A percentile compares a stretch with the other conserved stretches of the same genome.
phyloP scores from a whole-genome alignment of 495 filamentous ascomycete genomes.

The Penicillium argentinense region DNA sequence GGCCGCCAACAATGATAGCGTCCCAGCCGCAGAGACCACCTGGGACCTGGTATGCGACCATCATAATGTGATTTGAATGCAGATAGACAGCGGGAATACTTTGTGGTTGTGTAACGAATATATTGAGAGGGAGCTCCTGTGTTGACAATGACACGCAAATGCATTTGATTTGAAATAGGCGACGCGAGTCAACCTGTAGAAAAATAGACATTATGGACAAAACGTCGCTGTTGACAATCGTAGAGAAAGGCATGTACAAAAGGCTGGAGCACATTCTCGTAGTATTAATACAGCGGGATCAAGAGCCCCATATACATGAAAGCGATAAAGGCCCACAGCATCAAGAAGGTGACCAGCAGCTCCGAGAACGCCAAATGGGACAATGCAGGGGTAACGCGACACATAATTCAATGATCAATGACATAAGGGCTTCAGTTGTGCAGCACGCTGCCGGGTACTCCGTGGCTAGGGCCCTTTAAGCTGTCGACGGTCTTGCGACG shows the following conservation, averaged over 20 bases:
- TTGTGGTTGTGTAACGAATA: too few relatives aligned
- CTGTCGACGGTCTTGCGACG: conserved; percentile 45
- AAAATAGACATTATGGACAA: conserved; percentile 34
- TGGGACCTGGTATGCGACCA: conserved; percentile 15
- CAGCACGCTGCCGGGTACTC: conserved; percentile 42
- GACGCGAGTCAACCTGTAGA: conserved; percentile 1
- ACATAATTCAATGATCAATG: conserved; percentile 14
- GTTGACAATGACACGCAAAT: not conserved
- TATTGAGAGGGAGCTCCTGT: not conserved
- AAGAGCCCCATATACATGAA: conserved; percentile 24
- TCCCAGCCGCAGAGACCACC: conserved; percentile 6
- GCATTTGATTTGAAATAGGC: not conserved
- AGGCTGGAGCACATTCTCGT: conserved; percentile 19
- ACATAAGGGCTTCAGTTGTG: conserved; percentile 26
- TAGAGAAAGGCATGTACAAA: conserved; percentile 26
- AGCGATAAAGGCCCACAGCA: conserved; percentile 17
- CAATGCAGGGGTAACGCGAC: conserved; percentile 18
- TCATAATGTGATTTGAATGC: conserved; percentile 13
- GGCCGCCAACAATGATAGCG: too few relatives aligned
- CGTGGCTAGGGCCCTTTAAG: conserved; percentile 41
- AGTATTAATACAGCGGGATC: conserved; percentile 30
- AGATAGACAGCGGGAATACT: not conserved
- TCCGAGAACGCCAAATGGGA: conserved; percentile 19
- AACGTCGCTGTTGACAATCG: conserved; percentile 16
- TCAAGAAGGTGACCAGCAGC: conserved; percentile 39